These are phyloP conservation scores for Juglanconis oblonga DNA, from an alignment of 2,329 filamentous ascomycete species.

Conservation along the genomic window DNA sequence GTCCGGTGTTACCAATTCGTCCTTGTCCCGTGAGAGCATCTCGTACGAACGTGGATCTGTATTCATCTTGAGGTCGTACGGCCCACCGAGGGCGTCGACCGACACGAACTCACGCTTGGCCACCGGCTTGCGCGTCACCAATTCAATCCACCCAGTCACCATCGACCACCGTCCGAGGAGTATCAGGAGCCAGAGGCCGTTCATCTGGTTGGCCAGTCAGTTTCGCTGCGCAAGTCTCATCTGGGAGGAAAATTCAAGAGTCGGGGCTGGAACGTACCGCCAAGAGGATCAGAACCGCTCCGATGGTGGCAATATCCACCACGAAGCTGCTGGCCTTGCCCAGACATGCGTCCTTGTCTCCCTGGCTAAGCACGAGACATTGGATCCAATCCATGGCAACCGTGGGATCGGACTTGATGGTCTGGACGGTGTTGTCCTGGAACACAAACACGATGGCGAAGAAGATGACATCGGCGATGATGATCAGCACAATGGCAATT, in stretches of 20 bases:
- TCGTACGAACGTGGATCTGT: conserved; percentile 68
- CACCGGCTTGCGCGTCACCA: conserved; percentile 50
- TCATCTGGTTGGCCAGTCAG: conserved; percentile 50
- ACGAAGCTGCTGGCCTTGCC: conserved; percentile 58
- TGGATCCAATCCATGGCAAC: conserved; percentile 64
- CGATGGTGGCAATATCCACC: conserved; percentile 72
- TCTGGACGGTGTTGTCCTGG: conserved; percentile 70
- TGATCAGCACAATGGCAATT: conserved; percentile 84
- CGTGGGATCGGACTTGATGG: conserved; percentile 49
- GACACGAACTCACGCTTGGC: conserved; percentile 82
- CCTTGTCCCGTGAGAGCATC: conserved; percentile 65
- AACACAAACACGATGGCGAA: conserved; percentile 90
- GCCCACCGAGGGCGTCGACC: conserved; percentile 63
- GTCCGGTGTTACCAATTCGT: conserved; percentile 50
- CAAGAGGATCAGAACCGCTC: conserved; percentile 79
- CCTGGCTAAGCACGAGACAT: conserved; percentile 61
- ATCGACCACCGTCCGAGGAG: conserved; percentile 83
- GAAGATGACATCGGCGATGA: conserved; percentile 88
- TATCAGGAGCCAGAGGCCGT: conserved; percentile 80
- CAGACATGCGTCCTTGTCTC: conserved; percentile 66
- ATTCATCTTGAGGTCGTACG: conserved; percentile 50
- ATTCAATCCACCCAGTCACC: conserved; percentile 76
- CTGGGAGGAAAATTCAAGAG: too few species aligned
- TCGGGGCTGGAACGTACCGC: conserved; percentile 54
- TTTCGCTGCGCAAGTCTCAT: neutral